Evolutionary conservation across 179 eudicot species (phyloP), one percentile per base, ranked within the genome.

Genomic region (Beta corolliflora): DNA sequence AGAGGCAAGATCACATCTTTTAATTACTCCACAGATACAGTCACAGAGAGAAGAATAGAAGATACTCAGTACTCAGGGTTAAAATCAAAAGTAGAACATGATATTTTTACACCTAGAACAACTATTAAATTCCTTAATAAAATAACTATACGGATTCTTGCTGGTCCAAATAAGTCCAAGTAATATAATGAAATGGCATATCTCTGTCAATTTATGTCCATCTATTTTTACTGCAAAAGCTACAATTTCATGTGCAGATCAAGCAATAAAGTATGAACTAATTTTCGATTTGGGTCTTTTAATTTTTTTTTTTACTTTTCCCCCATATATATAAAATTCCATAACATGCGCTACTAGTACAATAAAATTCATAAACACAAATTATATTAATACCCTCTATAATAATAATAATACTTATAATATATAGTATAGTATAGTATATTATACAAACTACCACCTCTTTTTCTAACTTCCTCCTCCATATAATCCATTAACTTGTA

Each of bases 161-260:
- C 77, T 77, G 13, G 55, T 81, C 76, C 76, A 71, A 60, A 46
- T 73, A n/a, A 19, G 67, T 82, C 41, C 29, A 60, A 52, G 31
- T 23, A 50, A 56, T 60, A 21, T 48, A 46, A 21, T 59, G 41
- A 36, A 25, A 54, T 54, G 71, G 59, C 41, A 45, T 59, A 48
- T 55, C 71, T 60, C 16, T 70, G 52, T 48, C 52, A 48, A 48
- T 70, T 52, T 25, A n/a, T 6, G 63, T 58, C 50, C 73, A 25
- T 53, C 73, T 44, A 50, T 73, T n/a, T 6, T 79, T 23, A 59
- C 80, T 69, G 80, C 66, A 59, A 59, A 75, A 23, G 66, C 75
- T 50, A 58, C 19, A 48, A 83, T 48, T 79, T 76, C 72, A 75
- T 83, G 66, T 79, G 82, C 72, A 31, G 46, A 65, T 74, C 73